Conservation (phyloP, 2,329 filamentous ascomycete genomes). For the Lachnellula hyalina region DNA sequence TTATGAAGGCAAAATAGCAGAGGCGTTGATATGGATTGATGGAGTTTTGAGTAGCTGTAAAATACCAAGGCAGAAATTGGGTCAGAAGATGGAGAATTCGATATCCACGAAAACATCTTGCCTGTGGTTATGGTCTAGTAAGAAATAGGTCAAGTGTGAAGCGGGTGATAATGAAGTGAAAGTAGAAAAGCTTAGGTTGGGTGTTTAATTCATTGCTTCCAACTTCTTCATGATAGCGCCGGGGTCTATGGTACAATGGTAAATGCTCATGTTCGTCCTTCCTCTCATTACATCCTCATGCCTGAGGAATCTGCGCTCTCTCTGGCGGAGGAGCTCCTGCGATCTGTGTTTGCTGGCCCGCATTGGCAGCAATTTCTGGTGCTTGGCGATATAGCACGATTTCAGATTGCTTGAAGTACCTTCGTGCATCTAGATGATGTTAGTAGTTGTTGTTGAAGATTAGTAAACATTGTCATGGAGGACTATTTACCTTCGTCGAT, state of each 20-base stretch:
- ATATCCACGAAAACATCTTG: constrained; percentile 5
- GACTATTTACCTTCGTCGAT: constrained; percentile 74
- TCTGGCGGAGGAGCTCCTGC: constrained; percentile 30
- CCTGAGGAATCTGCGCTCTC: constrained; percentile 19
- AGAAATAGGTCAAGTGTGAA: background rate
- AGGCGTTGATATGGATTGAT: constrained; percentile 8
- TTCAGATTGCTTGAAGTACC: constrained; percentile 99
- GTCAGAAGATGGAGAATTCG: constrained; percentile 3
- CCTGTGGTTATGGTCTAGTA: background rate
- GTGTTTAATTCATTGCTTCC: constrained; percentile 3
- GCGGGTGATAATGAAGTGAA: background rate
- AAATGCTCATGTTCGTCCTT: constrained; percentile 6
- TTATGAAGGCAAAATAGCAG: constrained; percentile 22
- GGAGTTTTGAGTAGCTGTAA: constrained; percentile 10
- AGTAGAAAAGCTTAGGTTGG: background rate
- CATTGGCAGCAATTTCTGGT: constrained; percentile 44
- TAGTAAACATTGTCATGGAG: background rate
- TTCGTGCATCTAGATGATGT: constrained; percentile 67
- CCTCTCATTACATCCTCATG: constrained; percentile 3
- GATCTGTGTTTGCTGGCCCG: constrained; percentile 32
- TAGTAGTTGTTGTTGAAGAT: constrained; percentile 9
- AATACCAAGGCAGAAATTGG: constrained; percentile 8
- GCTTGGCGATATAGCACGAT: constrained; percentile 92
- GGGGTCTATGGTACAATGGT: constrained; percentile 23
- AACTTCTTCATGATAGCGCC: constrained; percentile 4